Conservation (phyloP, 768 basidiomycete genomes). For the Chiua virens region DNA sequence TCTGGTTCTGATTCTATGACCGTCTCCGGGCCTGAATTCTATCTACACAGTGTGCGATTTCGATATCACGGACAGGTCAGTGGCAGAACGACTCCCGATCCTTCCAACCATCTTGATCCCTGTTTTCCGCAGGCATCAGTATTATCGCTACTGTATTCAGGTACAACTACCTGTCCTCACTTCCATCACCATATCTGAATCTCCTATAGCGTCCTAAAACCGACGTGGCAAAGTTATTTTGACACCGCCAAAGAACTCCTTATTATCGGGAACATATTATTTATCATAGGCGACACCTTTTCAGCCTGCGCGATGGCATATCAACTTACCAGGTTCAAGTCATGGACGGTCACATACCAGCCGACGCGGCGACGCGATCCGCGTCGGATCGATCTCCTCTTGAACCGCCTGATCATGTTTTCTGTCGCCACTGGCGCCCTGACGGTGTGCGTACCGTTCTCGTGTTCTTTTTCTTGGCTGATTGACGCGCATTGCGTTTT, state of each 20-base stretch:
- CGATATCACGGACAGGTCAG: conserved; percentile 22
- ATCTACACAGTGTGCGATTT: conserved; percentile 14
- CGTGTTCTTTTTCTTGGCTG: too few relatives aligned
- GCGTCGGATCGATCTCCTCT: conserved; percentile 15
- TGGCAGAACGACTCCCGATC: neutral
- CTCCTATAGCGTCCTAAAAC: conserved; percentile 6
- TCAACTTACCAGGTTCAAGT: conserved; percentile 18
- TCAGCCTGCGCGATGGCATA: conserved; percentile 23
- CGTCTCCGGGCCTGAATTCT: neutral
- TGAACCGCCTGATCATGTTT: conserved; percentile 25
- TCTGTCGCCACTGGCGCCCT: conserved; percentile 28
- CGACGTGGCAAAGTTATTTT: conserved; percentile 12
- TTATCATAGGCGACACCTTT: conserved; percentile 24
- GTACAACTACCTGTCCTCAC: neutral
- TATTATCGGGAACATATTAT: conserved; percentile 21
- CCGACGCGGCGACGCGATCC: conserved; percentile 1
- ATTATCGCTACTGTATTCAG: conserved; percentile 15
- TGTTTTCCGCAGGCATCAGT: conserved; percentile 14
- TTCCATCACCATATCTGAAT: neutral
- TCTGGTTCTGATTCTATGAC: neutral
- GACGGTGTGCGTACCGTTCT: conserved; percentile 23
- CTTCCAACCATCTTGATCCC: neutral
- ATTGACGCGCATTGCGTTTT: too few relatives aligned
- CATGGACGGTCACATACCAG: neutral
- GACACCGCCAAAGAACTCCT: conserved; percentile 1